Evolutionary conservation across 352 stramenopile genomes (phyloP), one percentile per base, ranked within the genome.

Genomic region (Pythium volutum): DNA sequence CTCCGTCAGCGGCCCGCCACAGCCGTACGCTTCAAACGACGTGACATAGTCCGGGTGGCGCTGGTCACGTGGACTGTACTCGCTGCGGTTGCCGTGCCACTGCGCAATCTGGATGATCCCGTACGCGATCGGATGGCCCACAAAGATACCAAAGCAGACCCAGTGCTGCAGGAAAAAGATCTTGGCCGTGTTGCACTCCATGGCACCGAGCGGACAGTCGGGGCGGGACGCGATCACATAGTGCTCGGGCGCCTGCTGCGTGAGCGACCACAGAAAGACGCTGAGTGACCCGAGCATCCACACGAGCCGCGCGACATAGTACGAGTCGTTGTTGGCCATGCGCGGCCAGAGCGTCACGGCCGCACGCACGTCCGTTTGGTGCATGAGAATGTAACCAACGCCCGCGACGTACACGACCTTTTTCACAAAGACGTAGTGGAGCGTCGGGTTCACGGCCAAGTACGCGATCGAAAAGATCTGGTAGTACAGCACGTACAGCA

Each of bases 301-400:
- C 9, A 57, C 54, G 38, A 75, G 65, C 15, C 71, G 58, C 10
- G 53, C 49, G 23, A 71, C 67, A 33, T 77, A 77, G 27, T 66
- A 77, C 29, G 71, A 62, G 62, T 77, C 71, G 25, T 78, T 78
- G 50, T 78, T 78, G 18, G 67, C 61, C 71, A 78, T 75, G 39
- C 74, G 74, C 2, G 67, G 67, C 71, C 71, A 77, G 5, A 77
- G 43, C 18, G 67, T 73, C 39, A 73, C 71, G 2, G 67, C 71
- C 4, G 66, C 55, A n/a, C 64, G 71, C 20, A 77, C 71, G 33
- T 77, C 71, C 1, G 73, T 55, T 29, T 77, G 71, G 34, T 77
- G 71, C 22, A 77, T 51, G 8, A 77, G 45, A 25, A 77, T 73
- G 53, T 65, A 75, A 33, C 59, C 61, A n/a, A 75, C 61, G 20